These are phyloP conservation scores for Leccinellum rugosiceps DNA, from an alignment of 768 basidiomycete species.

Conservation along the genomic window DNA sequence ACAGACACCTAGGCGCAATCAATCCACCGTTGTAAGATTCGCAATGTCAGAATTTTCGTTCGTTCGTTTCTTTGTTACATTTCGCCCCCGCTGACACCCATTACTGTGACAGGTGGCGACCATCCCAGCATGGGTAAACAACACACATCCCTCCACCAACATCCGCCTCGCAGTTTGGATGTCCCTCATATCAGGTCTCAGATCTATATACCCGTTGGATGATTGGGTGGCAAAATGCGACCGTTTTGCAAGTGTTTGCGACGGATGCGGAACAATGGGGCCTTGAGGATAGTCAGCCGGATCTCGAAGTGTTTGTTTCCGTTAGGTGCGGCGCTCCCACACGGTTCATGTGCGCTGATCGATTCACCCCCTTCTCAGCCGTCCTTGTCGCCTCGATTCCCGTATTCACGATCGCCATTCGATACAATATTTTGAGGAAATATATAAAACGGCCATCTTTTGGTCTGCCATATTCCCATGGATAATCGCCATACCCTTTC, in stretches of 20 bases:
- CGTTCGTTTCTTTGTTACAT: neutral
- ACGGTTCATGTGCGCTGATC: neutral
- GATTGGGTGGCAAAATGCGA: too few relatives aligned
- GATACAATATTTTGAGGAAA: slow-evolving; percentile 24
- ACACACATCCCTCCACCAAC: slow-evolving; percentile 22
- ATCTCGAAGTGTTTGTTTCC: slow-evolving; percentile 21
- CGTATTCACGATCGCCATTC: slow-evolving; percentile 24
- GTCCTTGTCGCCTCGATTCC: slow-evolving; percentile 26
- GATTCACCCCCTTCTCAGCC: slow-evolving; percentile 4
- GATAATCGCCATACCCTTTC: too few relatives aligned
- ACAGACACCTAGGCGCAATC: slow-evolving; percentile 10
- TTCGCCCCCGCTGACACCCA: neutral
- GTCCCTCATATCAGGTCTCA: too few relatives aligned
- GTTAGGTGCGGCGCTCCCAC: slow-evolving; percentile 19
- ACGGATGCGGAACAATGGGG: slow-evolving; percentile 2
- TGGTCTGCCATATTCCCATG: too few relatives aligned
- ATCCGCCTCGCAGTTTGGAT: too few relatives aligned
- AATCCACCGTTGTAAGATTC: slow-evolving; percentile 20
- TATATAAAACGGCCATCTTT: slow-evolving; percentile 21
- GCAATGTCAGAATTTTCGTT: slow-evolving; percentile 27
- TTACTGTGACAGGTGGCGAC: slow-evolving; percentile 16
- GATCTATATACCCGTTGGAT: too few relatives aligned
- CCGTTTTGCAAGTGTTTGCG: slow-evolving; percentile 18
- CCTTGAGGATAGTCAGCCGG: slow-evolving; percentile 5
- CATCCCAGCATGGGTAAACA: slow-evolving; percentile 25